A percentile compares a stretch with the other conserved stretches of the same genome.
Conservation (phyloP, 257 asterid genomes). For the Scutellaria baicalensis region DNA sequence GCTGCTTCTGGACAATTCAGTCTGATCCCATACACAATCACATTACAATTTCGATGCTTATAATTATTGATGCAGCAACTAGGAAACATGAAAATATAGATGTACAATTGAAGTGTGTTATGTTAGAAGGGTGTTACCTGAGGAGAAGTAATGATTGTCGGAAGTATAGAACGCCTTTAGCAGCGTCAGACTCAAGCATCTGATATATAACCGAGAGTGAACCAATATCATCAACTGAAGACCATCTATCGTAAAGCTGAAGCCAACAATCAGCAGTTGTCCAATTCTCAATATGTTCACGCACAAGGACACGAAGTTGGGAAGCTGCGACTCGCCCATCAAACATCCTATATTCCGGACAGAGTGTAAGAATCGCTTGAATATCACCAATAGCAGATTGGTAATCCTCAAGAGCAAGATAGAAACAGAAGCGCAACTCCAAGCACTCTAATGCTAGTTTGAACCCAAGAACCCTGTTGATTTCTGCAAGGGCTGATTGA, state of each 20-base stretch:
- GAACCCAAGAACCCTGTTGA: constrained; percentile 83
- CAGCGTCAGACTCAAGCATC: constrained; percentile 95
- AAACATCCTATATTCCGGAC: constrained; percentile 78
- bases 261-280: constrained; percentile 98
- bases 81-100: background rate
- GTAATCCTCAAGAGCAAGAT: constrained; percentile 79
- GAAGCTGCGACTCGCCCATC: constrained; percentile 82
- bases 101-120: background rate
- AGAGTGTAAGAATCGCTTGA: constrained; percentile 88
- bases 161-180: constrained; percentile 86
- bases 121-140: constrained; percentile 37
- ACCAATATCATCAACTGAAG: constrained; percentile 93
- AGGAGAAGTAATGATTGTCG: constrained; percentile 95
- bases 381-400: constrained; percentile 82
- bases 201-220: constrained; percentile 94
- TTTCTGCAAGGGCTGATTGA: constrained; percentile 76
- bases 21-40: constrained; percentile 34
- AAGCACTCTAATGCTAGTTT: constrained; percentile 91
- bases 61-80: background rate
- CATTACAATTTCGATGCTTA: background rate
- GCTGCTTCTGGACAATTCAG: constrained; percentile 98
- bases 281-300: constrained; percentile 92
- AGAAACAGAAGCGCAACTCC: constrained; percentile 92
- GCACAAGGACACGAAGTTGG: constrained; percentile 78
- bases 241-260: constrained; percentile 93